Conservation (phyloP, 805 yeast species). For the Kuraishia capsulata region DNA sequence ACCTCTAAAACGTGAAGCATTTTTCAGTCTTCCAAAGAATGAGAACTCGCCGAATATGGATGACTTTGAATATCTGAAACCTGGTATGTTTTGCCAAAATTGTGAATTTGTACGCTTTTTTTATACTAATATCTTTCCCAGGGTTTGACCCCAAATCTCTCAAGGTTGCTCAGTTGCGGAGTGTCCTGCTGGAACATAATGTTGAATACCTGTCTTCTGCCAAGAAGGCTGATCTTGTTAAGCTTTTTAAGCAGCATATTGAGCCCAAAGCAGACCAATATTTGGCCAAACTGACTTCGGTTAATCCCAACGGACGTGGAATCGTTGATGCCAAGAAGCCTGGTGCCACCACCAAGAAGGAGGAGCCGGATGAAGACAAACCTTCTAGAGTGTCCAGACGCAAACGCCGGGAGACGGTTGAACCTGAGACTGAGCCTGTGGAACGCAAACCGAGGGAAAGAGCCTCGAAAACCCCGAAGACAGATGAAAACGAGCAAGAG, state of each 20-base stretch:
- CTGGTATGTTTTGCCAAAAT: conserved; percentile 14
- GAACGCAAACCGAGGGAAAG: too few relatives aligned
- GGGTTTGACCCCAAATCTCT: conserved; percentile 63
- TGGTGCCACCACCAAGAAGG: background rate
- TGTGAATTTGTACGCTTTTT: background rate
- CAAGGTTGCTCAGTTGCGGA: conserved; percentile 63
- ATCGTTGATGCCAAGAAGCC: conserved; percentile 10
- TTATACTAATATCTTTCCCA: conserved; percentile 6
- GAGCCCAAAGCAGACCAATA: conserved; percentile 36
- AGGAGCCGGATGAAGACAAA: conserved; percentile 4
- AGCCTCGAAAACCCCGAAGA: conserved; percentile 4
- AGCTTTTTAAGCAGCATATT: conserved; percentile 48
- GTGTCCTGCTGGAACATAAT: conserved; percentile 53
- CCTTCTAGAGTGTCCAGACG: too few relatives aligned
- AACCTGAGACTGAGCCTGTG: too few relatives aligned
- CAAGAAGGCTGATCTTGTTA: conserved; percentile 57
- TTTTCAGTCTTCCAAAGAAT: too few relatives aligned
- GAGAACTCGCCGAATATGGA: too few relatives aligned
- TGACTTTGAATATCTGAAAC: conserved; percentile 18
- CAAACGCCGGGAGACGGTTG: conserved; percentile 3
- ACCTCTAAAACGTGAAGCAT: too few relatives aligned
- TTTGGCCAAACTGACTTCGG: conserved; percentile 19
- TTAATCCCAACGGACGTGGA: conserved; percentile 14
- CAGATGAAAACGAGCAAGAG: background rate
- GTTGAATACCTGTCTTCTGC: conserved; percentile 53